These are phyloP conservation scores for Phialocephala sp. DNA, from an alignment of 2,329 filamentous ascomycete genomes.

Conservation along the genomic window DNA sequence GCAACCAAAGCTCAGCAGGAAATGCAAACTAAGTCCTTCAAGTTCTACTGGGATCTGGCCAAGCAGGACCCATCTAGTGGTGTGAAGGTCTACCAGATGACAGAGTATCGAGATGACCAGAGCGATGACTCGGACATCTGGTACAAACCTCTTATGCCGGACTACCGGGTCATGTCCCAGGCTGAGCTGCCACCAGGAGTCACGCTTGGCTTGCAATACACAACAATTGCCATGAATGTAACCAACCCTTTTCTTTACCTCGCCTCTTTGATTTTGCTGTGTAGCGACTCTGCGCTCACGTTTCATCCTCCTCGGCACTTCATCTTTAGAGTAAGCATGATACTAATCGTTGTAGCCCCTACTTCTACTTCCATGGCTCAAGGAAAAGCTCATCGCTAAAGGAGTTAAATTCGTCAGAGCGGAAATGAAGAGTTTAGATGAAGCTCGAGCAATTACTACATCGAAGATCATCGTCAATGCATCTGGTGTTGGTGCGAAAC, in stretches of 20 bases:
- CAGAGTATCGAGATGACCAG: slow-evolving; percentile 34
- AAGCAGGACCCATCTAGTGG: slow-evolving; percentile 31
- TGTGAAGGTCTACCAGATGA: slow-evolving; percentile 36
- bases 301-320: no score
- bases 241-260: no score
- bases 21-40: slow-evolving; percentile 35
- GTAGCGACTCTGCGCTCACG: no score
- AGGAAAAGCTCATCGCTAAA: slow-evolving; percentile 22
- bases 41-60: slow-evolving; percentile 34
- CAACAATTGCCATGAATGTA: slow-evolving; percentile 34
- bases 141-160: slow-evolving; percentile 35
- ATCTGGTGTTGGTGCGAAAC: slow-evolving; percentile 33
- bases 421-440: slow-evolving; percentile 26
- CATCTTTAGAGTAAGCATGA: no score
- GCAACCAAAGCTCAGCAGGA: slow-evolving; percentile 23
- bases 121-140: slow-evolving; percentile 29
- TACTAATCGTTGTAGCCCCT: slow-evolving; percentile 14
- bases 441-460: slow-evolving; percentile 22
- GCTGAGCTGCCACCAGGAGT: slow-evolving; percentile 28
- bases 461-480: slow-evolving; percentile 36
- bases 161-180: slow-evolving; percentile 25
- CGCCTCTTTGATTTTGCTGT: no score
- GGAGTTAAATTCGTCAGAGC: slow-evolving; percentile 35
- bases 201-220: slow-evolving; percentile 34
- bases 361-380: slow-evolving; percentile 34